Percentiles rank a stretch among this genome's conserved stretches.
Conservation (phyloP, 1,284 basidiomycete genomes). For the Naganishia sp. region DNA sequence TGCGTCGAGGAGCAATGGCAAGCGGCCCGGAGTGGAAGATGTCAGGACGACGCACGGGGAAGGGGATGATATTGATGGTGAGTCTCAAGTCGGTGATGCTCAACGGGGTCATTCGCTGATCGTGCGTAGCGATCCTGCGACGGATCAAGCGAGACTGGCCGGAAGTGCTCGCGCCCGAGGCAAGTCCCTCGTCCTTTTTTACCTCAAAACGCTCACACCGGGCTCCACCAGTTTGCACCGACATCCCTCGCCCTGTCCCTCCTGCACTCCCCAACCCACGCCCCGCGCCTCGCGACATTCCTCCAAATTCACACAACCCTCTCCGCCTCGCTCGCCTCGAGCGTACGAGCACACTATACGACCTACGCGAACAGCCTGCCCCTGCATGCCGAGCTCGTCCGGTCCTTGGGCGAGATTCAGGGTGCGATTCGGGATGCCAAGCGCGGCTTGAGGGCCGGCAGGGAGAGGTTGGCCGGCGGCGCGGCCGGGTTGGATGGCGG, state of each 20-base stretch:
- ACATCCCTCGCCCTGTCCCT: slow-evolving; percentile 86
- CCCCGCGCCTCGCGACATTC: slow-evolving; percentile 43
- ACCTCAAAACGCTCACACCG: slow-evolving; percentile 6
- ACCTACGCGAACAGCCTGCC: slow-evolving; percentile 87
- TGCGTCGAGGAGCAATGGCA: slow-evolving; percentile 29
- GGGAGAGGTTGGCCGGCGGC: slow-evolving; percentile 67
- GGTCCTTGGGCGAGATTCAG: slow-evolving; percentile 70
- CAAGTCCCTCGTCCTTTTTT: slow-evolving; percentile 53
- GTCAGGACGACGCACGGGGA: slow-evolving; percentile 16
- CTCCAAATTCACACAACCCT: slow-evolving; percentile 44
- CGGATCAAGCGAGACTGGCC: slow-evolving; percentile 88
- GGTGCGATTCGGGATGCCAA: slow-evolving; percentile 72
- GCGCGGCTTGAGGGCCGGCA: slow-evolving; percentile 70
- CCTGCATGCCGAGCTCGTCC: slow-evolving; percentile 75
- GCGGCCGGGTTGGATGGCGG: slow-evolving; percentile 47
- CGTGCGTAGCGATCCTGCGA: slow-evolving; percentile 69
- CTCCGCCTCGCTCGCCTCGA: slow-evolving; percentile 48
- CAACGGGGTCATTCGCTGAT: background rate
- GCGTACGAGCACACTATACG: slow-evolving; percentile 74
- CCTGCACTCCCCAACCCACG: slow-evolving; percentile 58
- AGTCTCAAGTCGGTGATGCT: slow-evolving; percentile 14
- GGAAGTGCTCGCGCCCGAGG: slow-evolving; percentile 78
- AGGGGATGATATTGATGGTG: slow-evolving; percentile 53
- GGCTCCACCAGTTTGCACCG: slow-evolving; percentile 71
- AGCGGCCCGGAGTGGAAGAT: slow-evolving; percentile 39